Conservation (phyloP, 495 filamentous ascomycete species). For the Trichocladium antarcticum region DNA sequence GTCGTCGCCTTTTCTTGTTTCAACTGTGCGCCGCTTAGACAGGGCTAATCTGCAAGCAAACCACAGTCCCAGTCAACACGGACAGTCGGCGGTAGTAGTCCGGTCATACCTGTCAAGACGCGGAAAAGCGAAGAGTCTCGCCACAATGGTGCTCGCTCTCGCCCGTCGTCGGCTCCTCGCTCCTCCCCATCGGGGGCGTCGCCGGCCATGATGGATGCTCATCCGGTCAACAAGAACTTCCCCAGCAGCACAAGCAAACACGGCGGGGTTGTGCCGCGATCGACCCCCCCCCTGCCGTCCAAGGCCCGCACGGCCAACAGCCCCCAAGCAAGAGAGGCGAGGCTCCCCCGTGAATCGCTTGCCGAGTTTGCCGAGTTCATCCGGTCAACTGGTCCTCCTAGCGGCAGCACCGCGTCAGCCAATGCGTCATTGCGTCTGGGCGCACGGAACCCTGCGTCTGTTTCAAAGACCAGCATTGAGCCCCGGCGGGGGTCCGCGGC, state of each 20-base stretch:
- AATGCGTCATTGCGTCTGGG: conserved; percentile 3
- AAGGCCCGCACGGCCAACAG: conserved; percentile 25
- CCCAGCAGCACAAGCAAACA: conserved; percentile 3
- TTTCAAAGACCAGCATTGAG: conserved; percentile 23
- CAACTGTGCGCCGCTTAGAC: background rate
- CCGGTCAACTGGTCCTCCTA: conserved; percentile 62
- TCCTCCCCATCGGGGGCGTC: conserved; percentile 30
- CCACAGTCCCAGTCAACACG: conserved; percentile 25
- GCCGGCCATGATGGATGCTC: conserved; percentile 28
- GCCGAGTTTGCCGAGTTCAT: conserved; percentile 79
- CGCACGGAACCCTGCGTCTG: conserved; percentile 19
- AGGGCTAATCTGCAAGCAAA: conserved; percentile 17
- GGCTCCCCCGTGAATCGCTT: conserved; percentile 50
- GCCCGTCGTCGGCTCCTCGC: conserved; percentile 32
- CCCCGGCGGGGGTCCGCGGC: conserved; percentile 20
- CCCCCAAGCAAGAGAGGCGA: conserved; percentile 55
- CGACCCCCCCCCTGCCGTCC: conserved; percentile 19
- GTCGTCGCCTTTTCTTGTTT: background rate
- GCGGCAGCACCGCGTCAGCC: conserved; percentile 20
- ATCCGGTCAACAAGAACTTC: conserved; percentile 12
- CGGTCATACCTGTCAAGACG: conserved; percentile 24
- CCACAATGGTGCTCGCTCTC: conserved; percentile 26
- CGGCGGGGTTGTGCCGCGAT: conserved; percentile 19
- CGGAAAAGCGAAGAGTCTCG: conserved; percentile 36
- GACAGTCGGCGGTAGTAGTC: conserved; percentile 27